Conservation (phyloP, 345 rosid genomes). For the Gynandropsis gynandra region DNA sequence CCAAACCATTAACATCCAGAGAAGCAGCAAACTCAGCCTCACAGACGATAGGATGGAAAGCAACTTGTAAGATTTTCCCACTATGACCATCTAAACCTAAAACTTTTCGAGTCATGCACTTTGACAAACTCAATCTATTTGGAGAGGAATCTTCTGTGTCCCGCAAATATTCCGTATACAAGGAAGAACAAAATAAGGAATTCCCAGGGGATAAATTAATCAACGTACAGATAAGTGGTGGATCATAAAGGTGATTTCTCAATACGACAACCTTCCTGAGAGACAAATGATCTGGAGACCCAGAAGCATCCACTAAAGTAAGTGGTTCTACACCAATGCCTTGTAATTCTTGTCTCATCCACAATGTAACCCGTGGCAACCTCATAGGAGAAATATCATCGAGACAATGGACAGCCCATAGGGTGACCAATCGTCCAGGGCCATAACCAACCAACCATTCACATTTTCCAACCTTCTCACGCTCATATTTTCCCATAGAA, state of each 20-base stretch:
- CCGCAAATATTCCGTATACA: conserved; percentile 31
- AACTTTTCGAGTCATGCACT: conserved; percentile 31
- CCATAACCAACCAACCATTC: conserved; percentile 91
- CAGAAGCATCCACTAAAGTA: conserved; percentile 27
- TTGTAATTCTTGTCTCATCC: conserved; percentile 52
- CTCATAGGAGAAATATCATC: conserved; percentile 73
- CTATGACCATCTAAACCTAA: conserved; percentile 55
- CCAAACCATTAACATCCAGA: conserved; percentile 66
- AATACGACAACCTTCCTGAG: conserved; percentile 48
- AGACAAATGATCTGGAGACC: conserved; percentile 28
- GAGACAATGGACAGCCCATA: conserved; percentile 90
- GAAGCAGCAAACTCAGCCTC: conserved; percentile 58
- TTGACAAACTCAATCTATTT: conserved; percentile 26
- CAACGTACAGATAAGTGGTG: conserved; percentile 55
- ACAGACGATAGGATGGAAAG: conserved; percentile 44
- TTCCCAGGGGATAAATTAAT: conserved; percentile 46
- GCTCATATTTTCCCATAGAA: conserved; percentile 30
- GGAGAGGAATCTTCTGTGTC: conserved; percentile 31
- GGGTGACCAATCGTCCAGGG: conserved; percentile 52
- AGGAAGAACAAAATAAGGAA: conserved; percentile 47
- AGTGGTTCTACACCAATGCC: conserved; percentile 30
- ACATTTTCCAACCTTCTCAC: conserved; percentile 45
- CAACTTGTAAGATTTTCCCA: conserved; percentile 60
- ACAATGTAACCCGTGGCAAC: conserved; percentile 61
- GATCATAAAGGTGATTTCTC: conserved; percentile 47